Percentiles rank a stretch among this genome's conserved stretches.
These are phyloP conservation scores for Brassica cretica DNA, from an alignment of 345 rosid genomes.

Conservation along the genomic window DNA sequence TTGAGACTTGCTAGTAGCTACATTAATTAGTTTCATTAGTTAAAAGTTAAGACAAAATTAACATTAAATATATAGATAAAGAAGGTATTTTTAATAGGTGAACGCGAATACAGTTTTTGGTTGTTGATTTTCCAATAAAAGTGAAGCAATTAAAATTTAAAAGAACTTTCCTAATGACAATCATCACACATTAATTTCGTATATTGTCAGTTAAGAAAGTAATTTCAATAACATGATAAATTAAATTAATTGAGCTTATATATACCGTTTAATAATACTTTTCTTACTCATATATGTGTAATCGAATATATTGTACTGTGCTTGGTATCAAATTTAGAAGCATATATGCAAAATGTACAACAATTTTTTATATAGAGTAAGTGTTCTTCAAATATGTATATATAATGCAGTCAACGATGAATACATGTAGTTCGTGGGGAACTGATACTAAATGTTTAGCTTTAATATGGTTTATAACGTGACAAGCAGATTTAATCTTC, in stretches of 20 bases:
- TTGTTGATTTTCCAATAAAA: neutral
- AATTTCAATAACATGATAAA: neutral
- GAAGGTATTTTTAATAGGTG: neutral
- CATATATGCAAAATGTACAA: neutral
- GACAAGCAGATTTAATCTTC: constrained; percentile 30
- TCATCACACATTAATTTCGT: neutral
- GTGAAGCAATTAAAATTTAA: neutral
- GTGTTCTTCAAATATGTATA: neutral
- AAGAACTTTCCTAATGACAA: neutral
- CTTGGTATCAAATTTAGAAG: neutral
- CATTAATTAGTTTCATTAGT: neutral
- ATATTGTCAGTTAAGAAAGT: neutral
- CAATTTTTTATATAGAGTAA: constrained; percentile 9
- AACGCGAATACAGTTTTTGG: neutral
- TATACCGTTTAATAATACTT: neutral
- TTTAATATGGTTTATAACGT: constrained; percentile 32
- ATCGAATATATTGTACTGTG: neutral
- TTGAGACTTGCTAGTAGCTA: constrained; percentile 7
- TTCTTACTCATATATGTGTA: neutral
- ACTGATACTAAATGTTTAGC: constrained; percentile 32
- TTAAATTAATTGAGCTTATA: neutral
- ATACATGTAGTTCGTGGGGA: constrained; percentile 36
- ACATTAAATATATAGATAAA: neutral
- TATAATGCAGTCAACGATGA: constrained; percentile 24
- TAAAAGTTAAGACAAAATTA: neutral